Evolutionary conservation across 768 basidiomycete species (phyloP).

Genomic region (Kockovaella imperatae): DNA sequence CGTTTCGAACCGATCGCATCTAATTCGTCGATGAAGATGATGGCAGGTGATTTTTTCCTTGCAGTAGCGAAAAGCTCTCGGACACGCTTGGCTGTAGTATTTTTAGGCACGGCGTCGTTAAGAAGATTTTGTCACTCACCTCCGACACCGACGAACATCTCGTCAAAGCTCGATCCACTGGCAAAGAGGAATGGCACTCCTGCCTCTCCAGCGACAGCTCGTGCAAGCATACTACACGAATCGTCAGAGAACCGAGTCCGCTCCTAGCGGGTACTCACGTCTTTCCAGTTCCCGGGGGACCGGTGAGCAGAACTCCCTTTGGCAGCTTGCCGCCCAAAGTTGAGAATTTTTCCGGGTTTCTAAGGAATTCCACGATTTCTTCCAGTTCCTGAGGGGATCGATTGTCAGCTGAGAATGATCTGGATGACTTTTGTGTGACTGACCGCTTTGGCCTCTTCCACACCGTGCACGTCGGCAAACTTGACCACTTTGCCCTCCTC

Average conservation of each 20-base stretch:
- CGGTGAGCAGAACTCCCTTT: conserved; percentile 70
- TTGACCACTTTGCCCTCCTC: conserved; percentile 67
- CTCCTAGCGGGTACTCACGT: no score
- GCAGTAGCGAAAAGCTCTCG: conserved; percentile 91
- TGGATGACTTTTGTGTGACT: conserved; percentile 17
- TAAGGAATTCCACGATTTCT: conserved; percentile 91
- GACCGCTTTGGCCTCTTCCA: conserved; percentile 92
- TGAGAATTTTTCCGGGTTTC: conserved; percentile 82
- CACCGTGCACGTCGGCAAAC: conserved; percentile 93
- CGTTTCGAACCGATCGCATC: conserved; percentile 86
- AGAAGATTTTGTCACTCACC: conserved; percentile 19
- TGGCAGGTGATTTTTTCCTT: conserved; percentile 87
- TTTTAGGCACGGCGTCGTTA: no score
- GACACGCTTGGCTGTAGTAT: conserved; percentile 66
- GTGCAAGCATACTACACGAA: no score
- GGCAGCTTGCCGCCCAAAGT: conserved; percentile 88
- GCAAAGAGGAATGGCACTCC: conserved; percentile 97
- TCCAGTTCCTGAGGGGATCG: conserved; percentile 63
- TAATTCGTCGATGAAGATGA: conserved; percentile 96
- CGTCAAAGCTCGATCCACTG: conserved; percentile 93
- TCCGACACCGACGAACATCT: conserved; percentile 62
- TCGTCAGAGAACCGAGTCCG: no score
- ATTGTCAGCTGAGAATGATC: not conserved
- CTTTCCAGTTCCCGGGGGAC: conserved; percentile 72
- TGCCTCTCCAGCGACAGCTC: conserved; percentile 95